phyloP scores from a whole-genome alignment of 129 eudicot species.

The Pseudognaphalium luteoalbum region DNA sequence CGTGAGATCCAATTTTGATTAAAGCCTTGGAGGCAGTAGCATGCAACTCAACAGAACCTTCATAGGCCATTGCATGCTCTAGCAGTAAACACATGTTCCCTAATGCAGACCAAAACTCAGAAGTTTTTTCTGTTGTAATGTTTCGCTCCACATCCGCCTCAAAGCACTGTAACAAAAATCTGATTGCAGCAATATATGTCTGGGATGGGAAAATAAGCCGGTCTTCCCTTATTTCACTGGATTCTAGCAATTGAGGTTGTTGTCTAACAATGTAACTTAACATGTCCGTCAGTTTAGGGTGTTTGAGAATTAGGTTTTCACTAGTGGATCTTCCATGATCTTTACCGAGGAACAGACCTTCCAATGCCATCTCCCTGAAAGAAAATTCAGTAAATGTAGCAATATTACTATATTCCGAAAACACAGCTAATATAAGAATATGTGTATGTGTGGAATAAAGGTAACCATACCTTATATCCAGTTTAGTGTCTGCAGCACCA shows the following conservation, averaged over 20 bases:
- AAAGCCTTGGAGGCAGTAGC: slow-evolving; percentile 80
- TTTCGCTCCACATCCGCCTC: slow-evolving; percentile 58
- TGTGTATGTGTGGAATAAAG: slow-evolving; percentile 2
- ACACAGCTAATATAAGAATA: background rate
- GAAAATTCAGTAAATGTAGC: slow-evolving; percentile 16
- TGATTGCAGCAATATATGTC: slow-evolving; percentile 72
- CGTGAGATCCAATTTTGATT: slow-evolving; percentile 65
- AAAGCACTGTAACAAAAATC: slow-evolving; percentile 78
- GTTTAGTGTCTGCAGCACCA: slow-evolving; percentile 75
- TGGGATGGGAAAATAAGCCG: slow-evolving; percentile 74
- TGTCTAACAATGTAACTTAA: slow-evolving; percentile 63
- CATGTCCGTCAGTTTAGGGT: slow-evolving; percentile 77
- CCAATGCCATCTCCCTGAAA: slow-evolving; percentile 86
- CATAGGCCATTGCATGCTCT: slow-evolving; percentile 91
- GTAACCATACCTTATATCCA: slow-evolving; percentile 79
- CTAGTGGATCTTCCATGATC: slow-evolving; percentile 44
- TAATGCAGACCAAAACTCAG: slow-evolving; percentile 47
- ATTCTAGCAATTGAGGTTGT: slow-evolving; percentile 64
- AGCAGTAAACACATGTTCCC: slow-evolving; percentile 69
- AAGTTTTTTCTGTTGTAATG: slow-evolving; percentile 31
- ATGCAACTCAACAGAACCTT: slow-evolving; percentile 91
- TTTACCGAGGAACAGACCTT: slow-evolving; percentile 88
- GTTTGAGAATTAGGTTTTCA: slow-evolving; percentile 41
- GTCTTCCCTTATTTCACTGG: slow-evolving; percentile 50
- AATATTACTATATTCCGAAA: slow-evolving; percentile 16